These are phyloP conservation scores for Raffaelea deltoideospora DNA, from an alignment of 2,329 filamentous ascomycete genomes.

Conservation along the genomic window DNA sequence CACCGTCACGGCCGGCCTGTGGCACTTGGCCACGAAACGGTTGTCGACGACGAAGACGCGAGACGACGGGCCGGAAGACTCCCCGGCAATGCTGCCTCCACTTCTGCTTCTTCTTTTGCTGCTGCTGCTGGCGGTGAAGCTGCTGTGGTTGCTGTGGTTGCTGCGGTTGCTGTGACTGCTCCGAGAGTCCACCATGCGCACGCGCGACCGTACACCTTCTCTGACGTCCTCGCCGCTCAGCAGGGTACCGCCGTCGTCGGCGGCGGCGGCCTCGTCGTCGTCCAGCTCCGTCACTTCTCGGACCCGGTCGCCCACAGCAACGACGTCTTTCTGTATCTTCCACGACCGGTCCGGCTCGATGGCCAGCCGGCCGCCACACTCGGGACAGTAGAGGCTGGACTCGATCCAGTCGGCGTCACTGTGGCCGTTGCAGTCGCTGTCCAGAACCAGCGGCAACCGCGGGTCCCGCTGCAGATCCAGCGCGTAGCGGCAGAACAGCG, in stretches of 20 bases:
- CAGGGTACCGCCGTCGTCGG: no score
- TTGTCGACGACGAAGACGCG: conserved; percentile 17
- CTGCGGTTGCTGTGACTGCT: no score
- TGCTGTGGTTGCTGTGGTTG: no score
- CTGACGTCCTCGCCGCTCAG: no score
- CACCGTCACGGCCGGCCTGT: conserved; percentile 12
- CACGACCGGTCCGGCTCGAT: conserved; percentile 15
- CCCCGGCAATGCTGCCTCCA: conserved; percentile 2
- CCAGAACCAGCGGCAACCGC: conserved; percentile 10
- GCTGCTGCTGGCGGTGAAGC: no score
- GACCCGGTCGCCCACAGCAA: conserved; percentile 5
- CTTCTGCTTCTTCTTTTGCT: not conserved
- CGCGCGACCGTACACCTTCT: no score
- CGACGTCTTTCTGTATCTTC: conserved; percentile 14
- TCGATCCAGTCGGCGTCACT: not conserved
- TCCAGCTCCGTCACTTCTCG: conserved; percentile 1
- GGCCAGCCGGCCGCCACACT: conserved; percentile 12
- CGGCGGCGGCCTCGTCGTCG: not conserved
- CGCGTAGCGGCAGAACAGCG: conserved; percentile 19
- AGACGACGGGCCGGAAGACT: no score
- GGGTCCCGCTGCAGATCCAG: conserved; percentile 15
- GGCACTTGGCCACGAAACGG: conserved; percentile 22
- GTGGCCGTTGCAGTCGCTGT: conserved; percentile 7
- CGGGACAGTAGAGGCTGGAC: conserved; percentile 11
- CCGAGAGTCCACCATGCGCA: no score